Percentiles rank a stretch among this genome's conserved stretches.
Conservation (phyloP, 441 rosid genomes). For the Croton setiger region DNA sequence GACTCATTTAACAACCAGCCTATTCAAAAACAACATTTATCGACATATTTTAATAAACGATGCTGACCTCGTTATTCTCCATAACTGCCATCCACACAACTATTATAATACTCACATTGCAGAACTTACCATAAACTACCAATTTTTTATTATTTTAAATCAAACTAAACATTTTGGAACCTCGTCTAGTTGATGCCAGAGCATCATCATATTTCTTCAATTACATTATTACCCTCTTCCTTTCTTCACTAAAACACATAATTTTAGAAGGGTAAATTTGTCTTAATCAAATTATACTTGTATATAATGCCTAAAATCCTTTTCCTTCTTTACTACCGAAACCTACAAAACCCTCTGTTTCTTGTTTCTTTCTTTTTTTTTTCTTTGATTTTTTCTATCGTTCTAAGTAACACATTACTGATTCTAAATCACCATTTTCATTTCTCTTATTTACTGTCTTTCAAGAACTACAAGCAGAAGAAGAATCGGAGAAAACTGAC, state of each 20-base stretch:
- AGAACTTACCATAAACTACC: neutral
- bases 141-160: too few relatives aligned
- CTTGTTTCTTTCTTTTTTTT: neutral
- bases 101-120: neutral
- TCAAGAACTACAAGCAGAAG: neutral
- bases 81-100: neutral
- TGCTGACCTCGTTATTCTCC: neutral
- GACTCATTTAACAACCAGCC: too few relatives aligned
- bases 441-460: neutral
- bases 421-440: neutral
- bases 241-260: too few relatives aligned
- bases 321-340: constrained; percentile 18
- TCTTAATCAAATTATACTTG: constrained; percentile 21
- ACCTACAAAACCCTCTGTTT: constrained; percentile 9
- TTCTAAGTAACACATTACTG: neutral
- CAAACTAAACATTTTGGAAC: neutral
- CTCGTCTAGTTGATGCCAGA: constrained; percentile 27
- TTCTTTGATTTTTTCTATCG: too few relatives aligned
- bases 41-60: neutral
- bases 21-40: too few relatives aligned
- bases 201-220: constrained; percentile 18
- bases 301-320: constrained; percentile 31
- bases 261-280: constrained; percentile 12
- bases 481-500: neutral
- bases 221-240: constrained; percentile 17